Conservation (phyloP, 2,329 filamentous ascomycete species). For the Septoria linicola region DNA sequence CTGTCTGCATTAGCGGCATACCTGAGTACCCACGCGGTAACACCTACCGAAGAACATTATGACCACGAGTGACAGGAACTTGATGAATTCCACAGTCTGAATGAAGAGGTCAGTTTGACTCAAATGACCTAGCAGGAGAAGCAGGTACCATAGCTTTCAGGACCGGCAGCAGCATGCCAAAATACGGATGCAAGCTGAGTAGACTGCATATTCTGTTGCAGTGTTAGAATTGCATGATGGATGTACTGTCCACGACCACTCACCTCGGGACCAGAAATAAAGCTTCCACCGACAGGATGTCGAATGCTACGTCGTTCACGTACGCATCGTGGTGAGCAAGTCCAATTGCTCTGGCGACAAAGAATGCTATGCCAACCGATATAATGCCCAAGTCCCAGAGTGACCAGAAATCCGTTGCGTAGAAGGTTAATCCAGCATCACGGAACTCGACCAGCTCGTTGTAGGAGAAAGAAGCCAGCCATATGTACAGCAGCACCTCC, state of each 20-base stretch:
- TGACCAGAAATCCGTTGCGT: slow-evolving; percentile 80
- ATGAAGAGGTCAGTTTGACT: slow-evolving; percentile 4
- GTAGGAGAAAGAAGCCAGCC: slow-evolving; percentile 84
- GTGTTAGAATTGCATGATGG: background rate
- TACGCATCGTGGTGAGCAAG: slow-evolving; percentile 58
- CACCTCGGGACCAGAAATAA: slow-evolving; percentile 79
- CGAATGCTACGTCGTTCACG: slow-evolving; percentile 78
- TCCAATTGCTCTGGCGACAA: slow-evolving; percentile 66
- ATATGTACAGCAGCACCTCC: slow-evolving; percentile 76
- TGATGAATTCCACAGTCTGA: slow-evolving; percentile 79
- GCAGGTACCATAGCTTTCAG: slow-evolving; percentile 77
- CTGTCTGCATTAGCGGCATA: slow-evolving; percentile 37
- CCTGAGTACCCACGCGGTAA: background rate
- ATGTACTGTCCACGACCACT: slow-evolving; percentile 13
- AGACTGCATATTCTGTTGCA: slow-evolving; percentile 72
- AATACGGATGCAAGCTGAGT: slow-evolving; percentile 83
- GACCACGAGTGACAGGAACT: slow-evolving; percentile 74
- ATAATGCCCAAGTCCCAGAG: slow-evolving; percentile 53
- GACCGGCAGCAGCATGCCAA: slow-evolving; percentile 84
- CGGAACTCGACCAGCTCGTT: slow-evolving; percentile 74
- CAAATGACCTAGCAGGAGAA: slow-evolving; percentile 2
- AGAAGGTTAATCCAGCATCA: slow-evolving; percentile 84
- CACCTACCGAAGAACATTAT: slow-evolving; percentile 71
- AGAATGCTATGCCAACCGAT: slow-evolving; percentile 55
- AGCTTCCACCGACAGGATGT: slow-evolving; percentile 84